Percentiles rank a stretch among this genome's conserved stretches.
These are phyloP conservation scores for Aspergillus brunneoviolaceus DNA, from an alignment of 2,329 filamentous ascomycete species.

Conservation along the genomic window DNA sequence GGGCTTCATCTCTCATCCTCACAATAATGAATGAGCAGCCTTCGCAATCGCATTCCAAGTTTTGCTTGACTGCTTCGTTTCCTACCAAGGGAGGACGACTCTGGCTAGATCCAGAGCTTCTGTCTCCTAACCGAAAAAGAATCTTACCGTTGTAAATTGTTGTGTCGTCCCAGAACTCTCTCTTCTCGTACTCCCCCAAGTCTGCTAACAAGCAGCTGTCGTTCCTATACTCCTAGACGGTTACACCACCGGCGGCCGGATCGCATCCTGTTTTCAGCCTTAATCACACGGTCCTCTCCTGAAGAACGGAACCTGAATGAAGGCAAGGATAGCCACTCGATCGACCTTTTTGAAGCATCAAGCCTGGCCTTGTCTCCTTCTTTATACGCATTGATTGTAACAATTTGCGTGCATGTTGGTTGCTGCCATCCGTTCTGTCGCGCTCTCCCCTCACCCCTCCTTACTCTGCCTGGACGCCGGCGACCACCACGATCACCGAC, in stretches of 20 bases:
- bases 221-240: not conserved
- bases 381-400: not conserved
- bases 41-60: not conserved
- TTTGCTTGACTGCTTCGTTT: no score
- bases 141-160: no score
- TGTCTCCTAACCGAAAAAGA: no score
- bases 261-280: not conserved
- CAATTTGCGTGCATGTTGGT: not conserved
- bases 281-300: not conserved
- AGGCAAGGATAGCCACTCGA: not conserved
- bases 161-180: not conserved
- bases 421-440: not conserved
- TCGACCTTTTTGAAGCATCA: not conserved
- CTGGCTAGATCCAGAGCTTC: no score
- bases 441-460: constrained; percentile 4
- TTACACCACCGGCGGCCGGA: not conserved
- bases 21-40: not conserved
- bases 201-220: not conserved
- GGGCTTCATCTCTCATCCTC: not conserved
- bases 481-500: not conserved
- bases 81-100: no score
- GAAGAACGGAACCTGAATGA: not conserved
- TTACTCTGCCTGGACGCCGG: not conserved
- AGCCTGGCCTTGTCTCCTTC: not conserved
- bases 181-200: not conserved